A percentile compares a stretch with the other conserved stretches of the same genome.
phyloP scores from a whole-genome alignment of 768 basidiomycete species.

The Pleurotus pulmonarius region DNA sequence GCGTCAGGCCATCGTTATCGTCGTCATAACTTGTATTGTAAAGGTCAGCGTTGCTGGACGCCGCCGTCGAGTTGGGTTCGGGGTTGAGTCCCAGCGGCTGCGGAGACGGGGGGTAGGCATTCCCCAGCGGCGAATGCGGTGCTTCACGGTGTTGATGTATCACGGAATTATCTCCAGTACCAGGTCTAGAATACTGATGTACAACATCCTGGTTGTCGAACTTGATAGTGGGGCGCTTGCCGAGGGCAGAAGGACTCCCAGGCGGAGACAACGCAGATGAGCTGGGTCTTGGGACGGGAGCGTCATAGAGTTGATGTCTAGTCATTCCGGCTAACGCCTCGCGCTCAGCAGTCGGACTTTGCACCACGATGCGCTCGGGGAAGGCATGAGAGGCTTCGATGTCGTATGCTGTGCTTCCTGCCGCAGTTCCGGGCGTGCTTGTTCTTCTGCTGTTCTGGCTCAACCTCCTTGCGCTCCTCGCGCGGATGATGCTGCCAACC shows the following conservation, averaged over 20 bases:
- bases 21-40: constrained; percentile 1
- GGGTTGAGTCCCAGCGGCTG: constrained; percentile 12
- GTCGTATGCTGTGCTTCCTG: constrained; percentile 6
- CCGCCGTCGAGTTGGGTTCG: constrained; percentile 5
- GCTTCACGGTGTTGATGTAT: constrained; percentile 48
- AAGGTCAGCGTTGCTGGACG: constrained; percentile 9
- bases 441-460: constrained; percentile 42
- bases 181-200: constrained; percentile 67
- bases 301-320: constrained; percentile 86
- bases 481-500: constrained; percentile 85
- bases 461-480: constrained; percentile 48
- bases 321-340: constrained; percentile 47
- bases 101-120: constrained; percentile 17
- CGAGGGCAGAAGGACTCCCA: constrained; percentile 16
- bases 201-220: constrained; percentile 72
- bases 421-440: constrained; percentile 9
- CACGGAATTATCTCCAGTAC: constrained; percentile 39
- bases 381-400: background rate
- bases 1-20: constrained; percentile 19
- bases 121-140: constrained; percentile 26
- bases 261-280: constrained; percentile 36
- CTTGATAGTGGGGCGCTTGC: constrained; percentile 64
- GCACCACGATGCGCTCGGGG: constrained; percentile 9
- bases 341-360: constrained; percentile 16
- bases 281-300: constrained; percentile 62